Percentiles rank a stretch among this genome's conserved stretches.
phyloP scores from a whole-genome alignment of 2,329 filamentous ascomycete genomes.

The Graphilbum ipis-grandicollis region DNA sequence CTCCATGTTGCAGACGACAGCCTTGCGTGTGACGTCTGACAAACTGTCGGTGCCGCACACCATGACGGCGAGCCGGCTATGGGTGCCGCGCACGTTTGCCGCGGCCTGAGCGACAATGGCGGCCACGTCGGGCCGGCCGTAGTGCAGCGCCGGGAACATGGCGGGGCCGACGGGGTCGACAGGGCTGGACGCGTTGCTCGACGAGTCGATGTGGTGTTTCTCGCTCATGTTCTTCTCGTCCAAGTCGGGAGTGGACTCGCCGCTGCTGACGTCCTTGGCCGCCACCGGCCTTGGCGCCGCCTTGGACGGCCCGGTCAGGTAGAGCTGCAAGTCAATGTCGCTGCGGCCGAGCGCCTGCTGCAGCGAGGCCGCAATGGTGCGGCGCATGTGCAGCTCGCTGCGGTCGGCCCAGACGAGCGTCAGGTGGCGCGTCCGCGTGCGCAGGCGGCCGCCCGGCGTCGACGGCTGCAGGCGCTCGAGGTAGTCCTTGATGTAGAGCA shows the following conservation, averaged over 20 bases:
- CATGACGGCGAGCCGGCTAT: slow-evolving; percentile 2
- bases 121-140: slow-evolving; percentile 1
- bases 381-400: slow-evolving; percentile 1
- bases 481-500: slow-evolving; percentile 4
- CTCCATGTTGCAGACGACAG: not conserved
- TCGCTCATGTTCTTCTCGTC: not conserved
- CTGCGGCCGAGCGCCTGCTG: not conserved
- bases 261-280: too few relatives aligned
- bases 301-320: not conserved
- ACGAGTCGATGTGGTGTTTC: not conserved
- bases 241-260: not conserved
- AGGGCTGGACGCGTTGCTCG: too few relatives aligned
- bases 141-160: not conserved
- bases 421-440: slow-evolving; percentile 2
- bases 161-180: not conserved
- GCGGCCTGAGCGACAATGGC: not conserved
- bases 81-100: not conserved
- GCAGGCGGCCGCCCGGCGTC: not conserved
- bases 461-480: not conserved
- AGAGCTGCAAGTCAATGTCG: slow-evolving; percentile 1
- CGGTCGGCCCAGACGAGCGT: slow-evolving; percentile 4
- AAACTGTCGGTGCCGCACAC: slow-evolving; percentile 1
- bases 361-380: not conserved
- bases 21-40: slow-evolving; percentile 1
- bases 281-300: too few relatives aligned